These are phyloP conservation scores for Saccharomycopsis crataegensis DNA, from an alignment of 1,139 yeast species.

Conservation along the genomic window DNA sequence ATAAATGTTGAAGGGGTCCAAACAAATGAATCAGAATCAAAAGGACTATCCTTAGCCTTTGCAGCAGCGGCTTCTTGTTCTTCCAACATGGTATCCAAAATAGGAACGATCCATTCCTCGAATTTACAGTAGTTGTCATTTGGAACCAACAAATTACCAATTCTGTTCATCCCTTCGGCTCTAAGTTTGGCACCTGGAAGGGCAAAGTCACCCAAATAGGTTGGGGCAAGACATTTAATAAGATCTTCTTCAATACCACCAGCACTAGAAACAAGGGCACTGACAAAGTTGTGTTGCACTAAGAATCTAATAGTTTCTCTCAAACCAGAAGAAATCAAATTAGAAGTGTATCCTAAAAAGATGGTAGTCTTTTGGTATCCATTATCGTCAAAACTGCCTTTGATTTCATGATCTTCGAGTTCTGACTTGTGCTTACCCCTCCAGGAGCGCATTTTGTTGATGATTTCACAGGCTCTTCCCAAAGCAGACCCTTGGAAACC, in stretches of 20 bases:
- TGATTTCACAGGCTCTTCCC: slow-evolving; percentile 82
- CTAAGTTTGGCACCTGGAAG: slow-evolving; percentile 76
- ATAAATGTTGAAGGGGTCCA: slow-evolving; percentile 95
- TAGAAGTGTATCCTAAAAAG: slow-evolving; percentile 95
- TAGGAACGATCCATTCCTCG: slow-evolving; percentile 98
- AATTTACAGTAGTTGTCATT: slow-evolving; percentile 95
- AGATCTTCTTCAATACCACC: slow-evolving; percentile 98
- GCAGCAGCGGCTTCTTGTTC: slow-evolving; percentile 73
- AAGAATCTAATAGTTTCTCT: slow-evolving; percentile 84
- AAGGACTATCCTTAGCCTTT: slow-evolving; percentile 35
- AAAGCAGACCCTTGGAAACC: slow-evolving; percentile 96
- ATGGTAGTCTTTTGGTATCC: slow-evolving; percentile 84
- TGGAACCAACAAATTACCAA: slow-evolving; percentile 93
- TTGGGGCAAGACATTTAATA: slow-evolving; percentile 92
- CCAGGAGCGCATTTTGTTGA: slow-evolving; percentile 88
- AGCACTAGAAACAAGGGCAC: slow-evolving; percentile 91
- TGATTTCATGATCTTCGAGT: slow-evolving; percentile 57
- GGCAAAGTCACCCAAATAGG: slow-evolving; percentile 85
- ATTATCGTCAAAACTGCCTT: slow-evolving; percentile 71
- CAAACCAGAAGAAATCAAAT: slow-evolving; percentile 87
- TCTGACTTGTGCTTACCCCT: slow-evolving; percentile 67
- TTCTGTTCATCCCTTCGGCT: slow-evolving; percentile 94
- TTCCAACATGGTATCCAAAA: slow-evolving; percentile 75
- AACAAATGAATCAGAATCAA: slow-evolving; percentile 50
- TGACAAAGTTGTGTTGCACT: slow-evolving; percentile 89